These are phyloP conservation scores for Mortierella sp. DNA, from an alignment of 371 early-diverging fungal species.

Conservation along the genomic window DNA sequence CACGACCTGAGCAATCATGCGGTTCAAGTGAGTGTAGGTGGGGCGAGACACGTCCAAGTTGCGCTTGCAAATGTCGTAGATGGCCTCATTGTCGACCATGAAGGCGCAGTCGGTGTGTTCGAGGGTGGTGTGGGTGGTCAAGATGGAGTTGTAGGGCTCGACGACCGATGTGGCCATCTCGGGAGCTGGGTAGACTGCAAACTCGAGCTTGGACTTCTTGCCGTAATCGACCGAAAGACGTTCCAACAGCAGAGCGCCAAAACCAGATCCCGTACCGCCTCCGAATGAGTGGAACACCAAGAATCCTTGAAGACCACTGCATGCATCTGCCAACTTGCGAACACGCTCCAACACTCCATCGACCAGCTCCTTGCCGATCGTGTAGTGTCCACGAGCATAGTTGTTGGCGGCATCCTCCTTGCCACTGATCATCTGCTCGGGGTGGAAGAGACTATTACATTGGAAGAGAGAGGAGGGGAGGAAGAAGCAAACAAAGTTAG, in stretches of 20 bases:
- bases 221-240: conserved; percentile 97
- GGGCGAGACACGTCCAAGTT: conserved; percentile 99
- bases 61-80: conserved; percentile 99
- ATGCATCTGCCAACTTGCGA: conserved; percentile 97
- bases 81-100: conserved; percentile 99
- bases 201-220: conserved; percentile 99
- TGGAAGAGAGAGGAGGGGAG: not conserved
- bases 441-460: conserved; percentile 92
- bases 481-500: no score
- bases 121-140: conserved; percentile 98
- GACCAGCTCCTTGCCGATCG: conserved; percentile 98
- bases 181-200: conserved; percentile 99
- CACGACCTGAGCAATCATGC: conserved; percentile 99
- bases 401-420: conserved; percentile 99
- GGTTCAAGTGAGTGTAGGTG: conserved; percentile 97
- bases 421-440: conserved; percentile 97
- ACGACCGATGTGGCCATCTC: conserved; percentile 98
- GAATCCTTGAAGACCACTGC: conserved; percentile 97
- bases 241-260: conserved; percentile 97
- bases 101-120: conserved; percentile 99
- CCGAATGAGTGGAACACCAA: conserved; percentile 98
- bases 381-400: conserved; percentile 99
- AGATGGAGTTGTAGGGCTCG: conserved; percentile 98
- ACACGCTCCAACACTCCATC: conserved; percentile 96
- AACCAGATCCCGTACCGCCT: conserved; percentile 99